These are phyloP conservation scores for Oryza glaberrima DNA, from an alignment of 176 grass and related monocot species.

Conservation along the genomic window DNA sequence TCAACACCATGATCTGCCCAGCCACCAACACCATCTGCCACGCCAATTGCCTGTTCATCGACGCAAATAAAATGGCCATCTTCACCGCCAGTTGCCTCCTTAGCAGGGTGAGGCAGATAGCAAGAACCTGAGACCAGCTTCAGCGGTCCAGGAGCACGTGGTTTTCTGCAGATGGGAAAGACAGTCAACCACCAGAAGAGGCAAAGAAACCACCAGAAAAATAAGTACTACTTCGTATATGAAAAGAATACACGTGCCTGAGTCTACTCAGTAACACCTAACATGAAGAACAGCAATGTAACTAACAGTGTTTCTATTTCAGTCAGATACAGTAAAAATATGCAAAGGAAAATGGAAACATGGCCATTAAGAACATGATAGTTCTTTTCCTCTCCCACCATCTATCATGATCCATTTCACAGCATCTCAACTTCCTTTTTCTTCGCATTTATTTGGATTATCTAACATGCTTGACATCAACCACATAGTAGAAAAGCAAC, in stretches of 20 bases:
- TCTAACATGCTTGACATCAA: background rate
- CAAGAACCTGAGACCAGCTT: constrained; percentile 90
- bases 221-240: background rate
- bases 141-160: constrained; percentile 42
- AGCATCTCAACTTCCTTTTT: background rate
- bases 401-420: constrained; percentile 5
- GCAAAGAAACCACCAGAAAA: background rate
- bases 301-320: background rate
- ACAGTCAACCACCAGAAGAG: background rate
- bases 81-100: constrained; percentile 94
- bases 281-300: background rate
- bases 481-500: background rate
- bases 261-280: background rate
- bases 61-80: constrained; percentile 93
- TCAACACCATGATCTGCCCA: constrained; percentile 92
- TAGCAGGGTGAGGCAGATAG: constrained; percentile 94
- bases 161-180: constrained; percentile 49
- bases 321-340: background rate
- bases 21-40: constrained; percentile 97
- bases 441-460: background rate
- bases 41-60: constrained; percentile 81
- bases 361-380: background rate
- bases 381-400: background rate
- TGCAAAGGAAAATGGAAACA: background rate
- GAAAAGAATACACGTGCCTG: background rate